Conservation (phyloP, 1,284 basidiomycete species). For the Ustilago shanxiensis region DNA sequence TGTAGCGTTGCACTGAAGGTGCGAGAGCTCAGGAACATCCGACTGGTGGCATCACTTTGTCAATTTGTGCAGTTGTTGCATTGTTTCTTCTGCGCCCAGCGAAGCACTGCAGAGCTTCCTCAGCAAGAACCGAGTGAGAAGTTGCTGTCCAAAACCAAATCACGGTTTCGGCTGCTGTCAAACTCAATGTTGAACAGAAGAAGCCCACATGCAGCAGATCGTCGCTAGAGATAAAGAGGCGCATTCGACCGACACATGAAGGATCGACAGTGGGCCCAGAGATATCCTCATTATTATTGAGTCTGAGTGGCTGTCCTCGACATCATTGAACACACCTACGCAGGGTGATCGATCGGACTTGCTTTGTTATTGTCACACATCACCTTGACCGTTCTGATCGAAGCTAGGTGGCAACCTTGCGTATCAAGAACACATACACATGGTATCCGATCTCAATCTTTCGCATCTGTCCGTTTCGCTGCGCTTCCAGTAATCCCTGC, state of each 20-base stretch:
- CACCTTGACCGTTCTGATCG: not conserved
- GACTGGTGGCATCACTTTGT: not conserved
- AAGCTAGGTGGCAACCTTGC: slow-evolving; percentile 34
- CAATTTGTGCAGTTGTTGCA: not conserved
- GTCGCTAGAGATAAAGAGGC: not conserved
- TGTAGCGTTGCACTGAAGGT: not conserved
- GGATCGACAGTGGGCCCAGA: not conserved
- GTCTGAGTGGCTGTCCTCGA: too few relatives aligned
- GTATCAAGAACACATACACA: slow-evolving; percentile 47
- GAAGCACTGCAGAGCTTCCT: too few relatives aligned
- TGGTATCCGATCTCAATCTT: slow-evolving; percentile 57
- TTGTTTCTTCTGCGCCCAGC: not conserved
- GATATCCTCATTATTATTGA: too few relatives aligned
- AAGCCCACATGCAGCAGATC: not conserved
- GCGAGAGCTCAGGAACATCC: not conserved
- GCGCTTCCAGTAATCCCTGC: slow-evolving; percentile 36
- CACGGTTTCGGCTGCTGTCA: too few relatives aligned
- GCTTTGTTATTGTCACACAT: not conserved
- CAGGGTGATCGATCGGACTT: not conserved
- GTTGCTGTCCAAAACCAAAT: too few relatives aligned
- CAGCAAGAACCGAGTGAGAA: too few relatives aligned
- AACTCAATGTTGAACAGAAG: too few relatives aligned
- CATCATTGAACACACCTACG: too few relatives aligned
- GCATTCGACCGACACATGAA: too few relatives aligned
- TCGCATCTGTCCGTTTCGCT: slow-evolving; percentile 36